Conservation (phyloP, 306 rosid genomes). For the Lagenaria siceraria region DNA sequence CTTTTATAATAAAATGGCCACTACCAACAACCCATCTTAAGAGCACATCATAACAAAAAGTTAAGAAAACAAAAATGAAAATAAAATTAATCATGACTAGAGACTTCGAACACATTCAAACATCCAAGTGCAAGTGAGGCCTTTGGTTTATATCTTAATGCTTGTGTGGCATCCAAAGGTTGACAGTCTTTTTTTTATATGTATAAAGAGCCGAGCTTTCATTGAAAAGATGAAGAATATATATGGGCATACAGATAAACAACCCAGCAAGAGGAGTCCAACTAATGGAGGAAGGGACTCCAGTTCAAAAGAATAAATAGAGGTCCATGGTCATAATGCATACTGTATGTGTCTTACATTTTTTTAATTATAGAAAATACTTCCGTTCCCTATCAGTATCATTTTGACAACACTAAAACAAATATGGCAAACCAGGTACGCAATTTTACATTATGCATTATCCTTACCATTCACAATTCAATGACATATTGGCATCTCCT, state of each 20-base stretch:
- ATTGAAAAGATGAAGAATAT: background rate
- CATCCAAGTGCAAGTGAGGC: background rate
- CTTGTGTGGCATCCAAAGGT: background rate
- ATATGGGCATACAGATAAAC: background rate
- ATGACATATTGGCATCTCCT: background rate
- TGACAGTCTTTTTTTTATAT: background rate
- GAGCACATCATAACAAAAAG: background rate
- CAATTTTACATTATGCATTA: background rate
- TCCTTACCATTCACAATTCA: background rate
- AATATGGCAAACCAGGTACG: background rate
- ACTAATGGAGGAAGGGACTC: background rate
- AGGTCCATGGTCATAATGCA: background rate
- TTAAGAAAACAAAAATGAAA: background rate
- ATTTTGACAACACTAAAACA: background rate
- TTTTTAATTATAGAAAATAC: background rate
- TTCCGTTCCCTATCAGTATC: background rate
- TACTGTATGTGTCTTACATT: background rate
- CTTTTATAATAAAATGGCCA: background rate
- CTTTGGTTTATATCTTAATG: background rate
- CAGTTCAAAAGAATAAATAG: background rate
- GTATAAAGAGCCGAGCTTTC: background rate
- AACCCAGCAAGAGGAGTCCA: background rate
- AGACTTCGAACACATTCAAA: background rate
- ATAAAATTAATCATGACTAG: background rate
- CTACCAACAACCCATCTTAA: background rate